A percentile compares a stretch with the other conserved stretches of the same genome.
These are phyloP conservation scores for Lasiodiplodia citricola DNA, from an alignment of 2,329 filamentous ascomycete species.

Conservation along the genomic window DNA sequence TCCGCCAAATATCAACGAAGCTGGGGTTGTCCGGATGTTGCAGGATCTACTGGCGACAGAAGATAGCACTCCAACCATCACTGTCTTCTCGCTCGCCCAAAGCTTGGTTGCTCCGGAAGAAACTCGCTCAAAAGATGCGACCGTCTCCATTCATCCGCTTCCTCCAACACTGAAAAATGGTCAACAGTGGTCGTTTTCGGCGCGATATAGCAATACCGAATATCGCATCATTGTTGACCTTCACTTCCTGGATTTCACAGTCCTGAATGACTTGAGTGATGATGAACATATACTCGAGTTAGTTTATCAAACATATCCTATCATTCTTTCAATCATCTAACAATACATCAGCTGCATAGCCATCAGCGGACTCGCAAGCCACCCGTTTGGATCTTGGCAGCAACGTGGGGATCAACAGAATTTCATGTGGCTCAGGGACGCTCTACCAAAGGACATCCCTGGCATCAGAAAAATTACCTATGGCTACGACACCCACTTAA, in stretches of 20 bases:
- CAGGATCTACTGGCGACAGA: background rate
- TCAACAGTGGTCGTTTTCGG: background rate
- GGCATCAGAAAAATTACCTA: slow-evolving; percentile 3
- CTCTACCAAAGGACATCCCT: background rate
- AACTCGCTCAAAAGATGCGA: background rate
- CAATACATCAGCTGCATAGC: background rate
- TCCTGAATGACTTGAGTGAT: background rate
- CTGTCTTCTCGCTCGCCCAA: background rate
- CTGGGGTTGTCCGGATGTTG: background rate
- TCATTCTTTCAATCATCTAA: background rate
- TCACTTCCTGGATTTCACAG: slow-evolving; percentile 1
- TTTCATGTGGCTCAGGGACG: slow-evolving; percentile 14
- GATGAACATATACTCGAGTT: background rate
- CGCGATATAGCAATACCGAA: background rate
- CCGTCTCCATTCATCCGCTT: background rate
- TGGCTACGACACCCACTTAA: background rate
- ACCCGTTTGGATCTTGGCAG: slow-evolving; percentile 3
- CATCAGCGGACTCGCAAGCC: background rate
- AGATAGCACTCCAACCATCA: background rate
- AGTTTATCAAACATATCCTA: background rate
- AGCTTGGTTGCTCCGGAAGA: background rate
- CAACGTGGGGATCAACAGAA: background rate
- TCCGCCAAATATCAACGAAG: background rate
- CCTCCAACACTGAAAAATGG: background rate
- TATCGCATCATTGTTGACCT: background rate